Evolutionary conservation across 148 eudicot genomes (phyloP).

Genomic region (Nepenthes mirabilis): DNA sequence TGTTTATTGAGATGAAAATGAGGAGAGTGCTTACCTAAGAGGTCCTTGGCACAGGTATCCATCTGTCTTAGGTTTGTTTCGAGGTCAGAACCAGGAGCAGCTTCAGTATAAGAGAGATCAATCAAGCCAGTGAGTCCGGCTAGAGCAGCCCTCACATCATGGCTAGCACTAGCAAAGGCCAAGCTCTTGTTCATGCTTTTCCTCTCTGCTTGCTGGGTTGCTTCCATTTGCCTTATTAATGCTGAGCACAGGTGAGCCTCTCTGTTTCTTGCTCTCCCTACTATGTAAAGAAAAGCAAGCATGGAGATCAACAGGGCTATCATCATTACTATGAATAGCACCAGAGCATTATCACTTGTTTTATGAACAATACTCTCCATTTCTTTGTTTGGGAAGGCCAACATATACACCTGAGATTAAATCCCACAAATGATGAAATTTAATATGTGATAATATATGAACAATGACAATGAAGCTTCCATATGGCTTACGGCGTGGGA

Average conservation of each 20-base stretch:
- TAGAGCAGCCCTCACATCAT: slow-evolving; percentile 57
- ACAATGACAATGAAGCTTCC: background rate
- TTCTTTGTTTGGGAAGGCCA: background rate
- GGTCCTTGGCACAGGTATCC: slow-evolving; percentile 35
- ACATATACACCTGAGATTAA: background rate
- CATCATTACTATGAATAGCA: slow-evolving; percentile 18
- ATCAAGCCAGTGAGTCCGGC: slow-evolving; percentile 52
- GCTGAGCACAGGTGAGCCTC: slow-evolving; percentile 37
- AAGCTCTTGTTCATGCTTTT: slow-evolving; percentile 49
- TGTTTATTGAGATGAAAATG: too few species aligned
- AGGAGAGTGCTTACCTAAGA: slow-evolving; percentile 33
- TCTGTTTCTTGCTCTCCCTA: slow-evolving; percentile 1
- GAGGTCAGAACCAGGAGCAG: slow-evolving; percentile 36
- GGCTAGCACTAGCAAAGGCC: slow-evolving; percentile 63
- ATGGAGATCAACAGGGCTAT: slow-evolving; percentile 2
- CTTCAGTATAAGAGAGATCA: slow-evolving; percentile 17
- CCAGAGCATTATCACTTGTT: slow-evolving; percentile 6
- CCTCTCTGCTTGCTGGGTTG: slow-evolving; percentile 56
- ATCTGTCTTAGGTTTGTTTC: slow-evolving; percentile 33
- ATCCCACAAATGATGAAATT: background rate
- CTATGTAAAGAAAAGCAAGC: background rate
- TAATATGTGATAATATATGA: background rate
- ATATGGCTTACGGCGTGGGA: background rate
- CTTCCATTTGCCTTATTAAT: slow-evolving; percentile 54
- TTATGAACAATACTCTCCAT: background rate